phyloP scores from a whole-genome alignment of 202 grass and related monocot genomes.

The Cymbopogon flexuosus region DNA sequence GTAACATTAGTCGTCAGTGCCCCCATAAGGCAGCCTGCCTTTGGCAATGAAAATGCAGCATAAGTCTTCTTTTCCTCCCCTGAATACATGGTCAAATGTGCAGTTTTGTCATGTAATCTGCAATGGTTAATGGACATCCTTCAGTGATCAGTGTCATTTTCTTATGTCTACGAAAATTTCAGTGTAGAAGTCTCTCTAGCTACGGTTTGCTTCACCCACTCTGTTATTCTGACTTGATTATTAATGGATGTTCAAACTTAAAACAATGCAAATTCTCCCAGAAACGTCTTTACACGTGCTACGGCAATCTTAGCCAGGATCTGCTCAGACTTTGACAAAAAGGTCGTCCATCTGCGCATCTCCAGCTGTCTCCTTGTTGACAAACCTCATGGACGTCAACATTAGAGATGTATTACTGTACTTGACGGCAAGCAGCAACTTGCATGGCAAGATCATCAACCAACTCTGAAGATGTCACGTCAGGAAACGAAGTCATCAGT shows the following conservation, averaged over 20 bases:
- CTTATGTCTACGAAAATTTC: neutral
- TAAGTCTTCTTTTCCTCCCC: neutral
- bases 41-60: slow-evolving; percentile 23
- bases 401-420: slow-evolving; percentile 59
- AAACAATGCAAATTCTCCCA: slow-evolving; percentile 77
- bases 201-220: slow-evolving; percentile 87
- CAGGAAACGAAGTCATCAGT: slow-evolving; percentile 77
- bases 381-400: slow-evolving; percentile 71
- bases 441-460: slow-evolving; percentile 91
- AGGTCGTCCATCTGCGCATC: slow-evolving; percentile 88
- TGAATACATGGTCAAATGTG: neutral
- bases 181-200: slow-evolving; percentile 18
- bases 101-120: slow-evolving; percentile 25
- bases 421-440: slow-evolving; percentile 90
- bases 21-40: neutral
- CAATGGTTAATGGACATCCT: neutral
- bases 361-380: slow-evolving; percentile 76
- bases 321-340: slow-evolving; percentile 64
- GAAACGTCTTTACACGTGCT: slow-evolving; percentile 73
- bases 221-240: slow-evolving; percentile 68
- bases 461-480: slow-evolving; percentile 79
- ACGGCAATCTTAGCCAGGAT: slow-evolving; percentile 77
- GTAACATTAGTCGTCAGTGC: slow-evolving; percentile 33
- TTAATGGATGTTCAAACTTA: slow-evolving; percentile 69
- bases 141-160: neutral